phyloP scores from a whole-genome alignment of 1,139 yeast species.

The Arxiozyma heterogenica region DNA sequence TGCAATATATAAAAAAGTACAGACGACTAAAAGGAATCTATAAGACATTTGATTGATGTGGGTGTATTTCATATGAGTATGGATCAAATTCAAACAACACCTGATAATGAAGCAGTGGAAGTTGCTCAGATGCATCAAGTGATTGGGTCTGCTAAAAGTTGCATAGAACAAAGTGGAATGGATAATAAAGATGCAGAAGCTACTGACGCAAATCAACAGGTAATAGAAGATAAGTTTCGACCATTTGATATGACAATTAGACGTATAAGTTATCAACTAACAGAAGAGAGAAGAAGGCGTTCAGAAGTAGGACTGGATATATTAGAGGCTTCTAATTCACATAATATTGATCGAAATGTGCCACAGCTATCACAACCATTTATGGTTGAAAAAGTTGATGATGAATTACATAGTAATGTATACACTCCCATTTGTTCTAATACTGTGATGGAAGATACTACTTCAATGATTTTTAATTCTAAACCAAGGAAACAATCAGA shows the following conservation, averaged over 20 bases:
- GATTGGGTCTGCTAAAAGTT: not conserved
- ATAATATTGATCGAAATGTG: not conserved
- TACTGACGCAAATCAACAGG: not conserved
- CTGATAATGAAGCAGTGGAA: not conserved
- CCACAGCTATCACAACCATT: not conserved
- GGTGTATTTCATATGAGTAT: not conserved
- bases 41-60: not conserved
- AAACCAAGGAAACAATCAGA: slow-evolving; percentile 38
- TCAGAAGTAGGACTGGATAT: not conserved
- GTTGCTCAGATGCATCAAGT: not conserved
- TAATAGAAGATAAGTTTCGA: not conserved
- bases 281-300: not conserved
- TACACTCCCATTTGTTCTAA: not conserved
- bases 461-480: slow-evolving; percentile 8
- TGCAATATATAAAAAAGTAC: too few species aligned
- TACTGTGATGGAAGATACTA: not conserved
- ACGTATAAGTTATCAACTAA: slow-evolving; percentile 1
- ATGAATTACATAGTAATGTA: not conserved
- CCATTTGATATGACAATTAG: not conserved
- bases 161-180: not conserved
- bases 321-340: not conserved
- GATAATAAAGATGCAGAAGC: too few species aligned
- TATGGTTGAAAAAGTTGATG: not conserved
- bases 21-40: too few species aligned
- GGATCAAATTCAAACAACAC: not conserved